phyloP scores from a whole-genome alignment of 805 yeast genomes.

The Debaryomyces maramus region DNA sequence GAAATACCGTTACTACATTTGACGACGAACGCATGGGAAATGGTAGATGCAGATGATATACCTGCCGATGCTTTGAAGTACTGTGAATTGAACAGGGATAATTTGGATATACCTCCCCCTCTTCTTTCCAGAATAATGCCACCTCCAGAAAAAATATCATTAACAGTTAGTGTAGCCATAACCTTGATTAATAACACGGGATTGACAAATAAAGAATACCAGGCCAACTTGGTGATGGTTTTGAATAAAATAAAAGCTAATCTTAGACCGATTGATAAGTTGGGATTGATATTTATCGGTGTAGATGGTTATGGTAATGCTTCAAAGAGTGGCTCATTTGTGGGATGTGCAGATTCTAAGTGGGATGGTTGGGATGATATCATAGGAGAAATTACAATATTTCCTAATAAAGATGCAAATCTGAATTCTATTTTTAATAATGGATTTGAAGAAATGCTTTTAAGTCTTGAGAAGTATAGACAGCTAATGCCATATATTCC shows the following conservation, averaged over 20 bases:
- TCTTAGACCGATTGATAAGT: constrained; percentile 38
- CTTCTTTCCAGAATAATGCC: constrained; percentile 40
- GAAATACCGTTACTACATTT: constrained; percentile 43
- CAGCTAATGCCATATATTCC: constrained; percentile 27
- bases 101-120: constrained; percentile 42
- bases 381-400: constrained; percentile 35
- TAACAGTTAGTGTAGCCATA: constrained; percentile 45
- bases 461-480: constrained; percentile 27
- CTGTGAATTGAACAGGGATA: constrained; percentile 35
- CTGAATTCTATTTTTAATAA: constrained; percentile 13
- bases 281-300: constrained; percentile 52
- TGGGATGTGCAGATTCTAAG: constrained; percentile 43
- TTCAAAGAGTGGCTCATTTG: constrained; percentile 42
- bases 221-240: constrained; percentile 17
- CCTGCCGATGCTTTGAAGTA: constrained; percentile 42
- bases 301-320: constrained; percentile 39
- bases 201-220: constrained; percentile 28
- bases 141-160: constrained; percentile 37
- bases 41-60: constrained; percentile 32
- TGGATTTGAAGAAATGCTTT: constrained; percentile 22
- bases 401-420: constrained; percentile 13
- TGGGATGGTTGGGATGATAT: constrained; percentile 55
- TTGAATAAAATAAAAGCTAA: constrained; percentile 25
- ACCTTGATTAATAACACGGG: constrained; percentile 36
- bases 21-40: constrained; percentile 51